phyloP scores from a whole-genome alignment of 2,329 filamentous ascomycete species.

The Aureobasidium lini region DNA sequence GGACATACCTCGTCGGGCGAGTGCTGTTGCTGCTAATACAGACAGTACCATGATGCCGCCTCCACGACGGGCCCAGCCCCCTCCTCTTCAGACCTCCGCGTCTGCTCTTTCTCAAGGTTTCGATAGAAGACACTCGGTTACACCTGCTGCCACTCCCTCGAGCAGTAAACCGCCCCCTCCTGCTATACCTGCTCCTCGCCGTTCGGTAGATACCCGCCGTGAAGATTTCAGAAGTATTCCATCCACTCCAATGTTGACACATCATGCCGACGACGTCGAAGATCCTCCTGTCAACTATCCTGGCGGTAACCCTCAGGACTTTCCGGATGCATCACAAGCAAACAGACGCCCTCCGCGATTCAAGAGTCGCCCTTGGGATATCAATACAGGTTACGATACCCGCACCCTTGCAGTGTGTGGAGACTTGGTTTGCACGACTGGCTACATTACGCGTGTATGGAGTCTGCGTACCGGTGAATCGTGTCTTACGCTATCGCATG shows the following conservation, averaged over 20 bases:
- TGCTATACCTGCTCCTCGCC: constrained; percentile 27
- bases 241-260: constrained; percentile 31
- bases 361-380: constrained; percentile 64
- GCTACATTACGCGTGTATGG: constrained; percentile 83
- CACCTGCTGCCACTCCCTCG: constrained; percentile 10
- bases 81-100: constrained; percentile 16
- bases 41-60: constrained; percentile 3
- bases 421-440: constrained; percentile 77
- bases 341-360: constrained; percentile 77
- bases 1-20: constrained; percentile 6
- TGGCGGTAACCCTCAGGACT: constrained; percentile 40
- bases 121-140: constrained; percentile 15
- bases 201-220: constrained; percentile 17
- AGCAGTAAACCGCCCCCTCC: constrained; percentile 20
- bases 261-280: constrained; percentile 15
- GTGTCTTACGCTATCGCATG: constrained; percentile 72
- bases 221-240: constrained; percentile 10
- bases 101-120: constrained; percentile 25
- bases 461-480: constrained; percentile 74
- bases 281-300: constrained; percentile 13
- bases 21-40: background rate
- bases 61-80: constrained; percentile 10
- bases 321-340: constrained; percentile 74
- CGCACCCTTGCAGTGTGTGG: constrained; percentile 83
- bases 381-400: constrained; percentile 79